These are phyloP conservation scores for Apiospora phragmitis DNA, from an alignment of 2,329 filamentous ascomycete species.

Conservation along the genomic window DNA sequence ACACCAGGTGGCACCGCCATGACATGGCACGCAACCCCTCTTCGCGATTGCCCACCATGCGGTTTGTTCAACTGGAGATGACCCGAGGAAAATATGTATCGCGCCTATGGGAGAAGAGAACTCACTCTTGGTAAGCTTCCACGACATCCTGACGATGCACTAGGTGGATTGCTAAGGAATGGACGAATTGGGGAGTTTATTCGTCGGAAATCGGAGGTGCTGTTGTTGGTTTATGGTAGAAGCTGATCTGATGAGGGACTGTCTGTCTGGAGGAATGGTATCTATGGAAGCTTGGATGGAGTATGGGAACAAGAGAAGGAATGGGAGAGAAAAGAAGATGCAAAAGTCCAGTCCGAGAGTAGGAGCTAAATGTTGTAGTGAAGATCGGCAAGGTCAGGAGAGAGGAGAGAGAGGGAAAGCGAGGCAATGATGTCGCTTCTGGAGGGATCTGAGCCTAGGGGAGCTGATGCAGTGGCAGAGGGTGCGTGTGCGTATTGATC, in stretches of 20 bases:
- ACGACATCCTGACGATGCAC: slow-evolving; percentile 57
- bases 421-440: slow-evolving; percentile 5
- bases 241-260: neutral
- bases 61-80: neutral
- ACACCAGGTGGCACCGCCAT: neutral
- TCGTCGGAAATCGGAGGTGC: neutral
- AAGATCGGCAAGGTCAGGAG: neutral
- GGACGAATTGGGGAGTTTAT: neutral
- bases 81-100: neutral
- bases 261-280: neutral
- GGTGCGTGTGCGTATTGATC: neutral
- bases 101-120: slow-evolving; percentile 21
- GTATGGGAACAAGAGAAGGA: neutral
- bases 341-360: neutral
- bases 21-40: neutral
- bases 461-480: slow-evolving; percentile 1
- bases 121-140: slow-evolving; percentile 78
- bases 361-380: slow-evolving; percentile 5
- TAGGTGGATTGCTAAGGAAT: neutral
- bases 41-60: neutral
- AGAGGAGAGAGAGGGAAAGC: neutral
- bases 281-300: neutral
- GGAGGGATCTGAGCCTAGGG: slow-evolving; percentile 6
- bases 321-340: neutral
- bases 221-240: neutral